These are phyloP conservation scores for Ophiobolus disseminans DNA, from an alignment of 2,329 filamentous ascomycete species.

Conservation along the genomic window DNA sequence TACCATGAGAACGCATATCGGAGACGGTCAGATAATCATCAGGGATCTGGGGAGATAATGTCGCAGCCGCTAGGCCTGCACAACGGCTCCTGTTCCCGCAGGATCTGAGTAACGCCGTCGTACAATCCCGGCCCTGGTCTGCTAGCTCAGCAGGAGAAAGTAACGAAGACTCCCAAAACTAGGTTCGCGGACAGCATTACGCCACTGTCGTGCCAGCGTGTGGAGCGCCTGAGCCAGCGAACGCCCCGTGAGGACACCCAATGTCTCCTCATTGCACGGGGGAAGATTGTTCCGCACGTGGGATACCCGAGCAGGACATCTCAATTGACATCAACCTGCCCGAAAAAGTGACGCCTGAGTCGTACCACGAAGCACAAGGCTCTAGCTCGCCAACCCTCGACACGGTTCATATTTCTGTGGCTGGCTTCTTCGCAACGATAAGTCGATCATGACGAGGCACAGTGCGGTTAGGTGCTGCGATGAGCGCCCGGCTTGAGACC, in stretches of 20 bases:
- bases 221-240: constrained; percentile 13
- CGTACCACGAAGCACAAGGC: constrained; percentile 21
- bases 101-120: constrained; percentile 26
- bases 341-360: constrained; percentile 20
- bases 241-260: constrained; percentile 11
- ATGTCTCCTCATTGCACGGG: constrained; percentile 10
- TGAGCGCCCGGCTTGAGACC: constrained; percentile 10
- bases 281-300: constrained; percentile 38
- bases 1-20: constrained; percentile 19
- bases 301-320: constrained; percentile 24
- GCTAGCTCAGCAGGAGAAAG: constrained; percentile 30
- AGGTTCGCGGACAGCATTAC: constrained; percentile 13
- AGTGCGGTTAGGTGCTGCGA: constrained; percentile 9
- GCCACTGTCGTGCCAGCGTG: constrained; percentile 23
- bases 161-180: constrained; percentile 18
- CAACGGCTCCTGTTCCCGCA: constrained; percentile 31
- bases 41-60: constrained; percentile 29
- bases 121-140: constrained; percentile 38
- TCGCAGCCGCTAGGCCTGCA: constrained; percentile 31
- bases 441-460: neutral
- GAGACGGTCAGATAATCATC: constrained; percentile 27
- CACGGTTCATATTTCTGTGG: constrained; percentile 11
- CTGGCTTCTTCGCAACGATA: constrained; percentile 5
- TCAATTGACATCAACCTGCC: constrained; percentile 18
- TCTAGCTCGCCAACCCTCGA: constrained; percentile 16